Evolutionary conservation across 768 basidiomycete genomes (phyloP), one percentile per base, ranked within the genome.

Genomic region (Rubroboletus pulcherrimus): DNA sequence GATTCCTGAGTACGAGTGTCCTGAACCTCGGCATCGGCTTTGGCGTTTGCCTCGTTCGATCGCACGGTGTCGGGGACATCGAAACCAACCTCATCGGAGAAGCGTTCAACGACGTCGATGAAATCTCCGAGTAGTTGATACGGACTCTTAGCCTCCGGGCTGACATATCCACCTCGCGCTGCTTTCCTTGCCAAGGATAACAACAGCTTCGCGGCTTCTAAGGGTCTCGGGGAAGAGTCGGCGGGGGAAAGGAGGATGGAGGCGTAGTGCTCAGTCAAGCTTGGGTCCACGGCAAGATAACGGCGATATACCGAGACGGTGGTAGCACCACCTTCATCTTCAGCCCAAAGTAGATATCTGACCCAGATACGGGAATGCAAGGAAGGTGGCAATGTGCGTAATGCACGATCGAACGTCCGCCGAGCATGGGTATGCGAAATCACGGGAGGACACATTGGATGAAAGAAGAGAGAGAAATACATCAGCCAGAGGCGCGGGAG

Each of bases 81-180:
- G 68, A 98, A 71, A 0, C 97, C 97, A 59, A 98, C 90, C 41
- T 96, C 92, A 29, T 98, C 97, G 0, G 95, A 82, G 64, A 86
- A 89, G 57, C 85, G 81, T 70, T 98, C 96, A 35, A 91, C 90
- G 5, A 97, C 83, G 35, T 96, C 91, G 42, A 98, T 81, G 80
- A 90, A 98, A 59, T 97, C 92, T 51, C 86, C 85, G 21, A 99
- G 83, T 4, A 98, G 79, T 65, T 98, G 94, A 66, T 97, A 98
- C 1, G 96, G 88, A 56, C 93, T 95, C 74, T 98, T 98, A 47
- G 90, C 91, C 69, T 98, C 94, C 0, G 91, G 86, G 55, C 91
- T 93, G 14, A 76, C 77, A 66, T 97, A 98, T 56, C 86, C 83
- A 26, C 93, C 94, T 39, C 82, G 78, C 0, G 87, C 79, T 3